These are phyloP conservation scores for Tetrapisispora arboricola DNA, from an alignment of 805 yeast species.

Conservation along the genomic window DNA sequence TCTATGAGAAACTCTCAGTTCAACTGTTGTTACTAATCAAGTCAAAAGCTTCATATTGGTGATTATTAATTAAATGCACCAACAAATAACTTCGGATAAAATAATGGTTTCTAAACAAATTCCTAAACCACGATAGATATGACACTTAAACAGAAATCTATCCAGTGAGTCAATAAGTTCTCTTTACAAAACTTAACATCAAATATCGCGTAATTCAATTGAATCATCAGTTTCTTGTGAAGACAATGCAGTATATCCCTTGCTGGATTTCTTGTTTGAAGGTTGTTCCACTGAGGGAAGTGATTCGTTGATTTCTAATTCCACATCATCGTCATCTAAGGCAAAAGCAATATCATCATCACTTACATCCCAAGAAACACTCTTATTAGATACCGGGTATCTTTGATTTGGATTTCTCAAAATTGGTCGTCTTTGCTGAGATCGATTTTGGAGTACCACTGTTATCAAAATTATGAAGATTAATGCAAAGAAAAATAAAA, in stretches of 20 bases:
- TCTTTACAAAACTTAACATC: background rate
- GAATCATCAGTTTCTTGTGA: slow-evolving; percentile 16
- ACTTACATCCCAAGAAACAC: slow-evolving; percentile 1
- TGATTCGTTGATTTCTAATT: background rate
- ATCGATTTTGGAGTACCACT: background rate
- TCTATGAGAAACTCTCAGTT: too few relatives aligned
- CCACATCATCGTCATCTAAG: slow-evolving; percentile 3
- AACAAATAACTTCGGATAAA: too few relatives aligned
- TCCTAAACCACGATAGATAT: too few relatives aligned
- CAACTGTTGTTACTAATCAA: too few relatives aligned
- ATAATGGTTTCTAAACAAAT: too few relatives aligned
- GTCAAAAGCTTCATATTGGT: too few relatives aligned
- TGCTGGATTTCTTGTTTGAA: slow-evolving; percentile 6
- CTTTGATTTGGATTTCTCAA: background rate
- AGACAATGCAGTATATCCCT: slow-evolving; percentile 17
- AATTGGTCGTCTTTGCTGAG: background rate
- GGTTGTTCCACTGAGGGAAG: background rate
- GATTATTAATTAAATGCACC: too few relatives aligned
- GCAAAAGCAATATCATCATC: slow-evolving; percentile 10
- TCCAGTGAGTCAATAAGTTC: too few relatives aligned
- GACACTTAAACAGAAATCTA: too few relatives aligned
- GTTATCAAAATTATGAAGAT: background rate
- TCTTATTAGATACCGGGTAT: background rate
- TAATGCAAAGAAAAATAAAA: background rate
- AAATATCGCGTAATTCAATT: slow-evolving; percentile 11